These are phyloP conservation scores for Anthoceros angustus DNA, from an alignment of 225 moss, liverwort and hornwort genomes.

Conservation along the genomic window DNA sequence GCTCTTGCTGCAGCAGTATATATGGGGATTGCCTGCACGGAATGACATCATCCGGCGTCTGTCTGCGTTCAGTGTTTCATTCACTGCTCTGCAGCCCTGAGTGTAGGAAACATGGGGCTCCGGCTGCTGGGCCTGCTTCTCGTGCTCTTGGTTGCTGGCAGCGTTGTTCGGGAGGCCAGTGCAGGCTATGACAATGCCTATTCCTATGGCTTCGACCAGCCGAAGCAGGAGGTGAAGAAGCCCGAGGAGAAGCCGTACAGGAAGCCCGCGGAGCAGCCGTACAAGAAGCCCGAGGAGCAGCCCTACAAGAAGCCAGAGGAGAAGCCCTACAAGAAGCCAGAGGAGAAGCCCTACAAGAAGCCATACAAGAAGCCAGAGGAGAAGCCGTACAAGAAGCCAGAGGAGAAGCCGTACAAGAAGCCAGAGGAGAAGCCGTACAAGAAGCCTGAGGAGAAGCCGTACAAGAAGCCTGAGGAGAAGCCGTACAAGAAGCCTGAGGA, in stretches of 20 bases:
- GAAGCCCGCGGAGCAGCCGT: background rate
- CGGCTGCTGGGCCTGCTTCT: background rate
- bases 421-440: background rate
- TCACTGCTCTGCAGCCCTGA: background rate
- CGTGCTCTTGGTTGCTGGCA: background rate
- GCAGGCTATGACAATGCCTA: background rate
- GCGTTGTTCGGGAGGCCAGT: background rate
- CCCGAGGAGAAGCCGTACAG: background rate
- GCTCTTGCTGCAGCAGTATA: background rate
- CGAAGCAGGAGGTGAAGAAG: background rate
- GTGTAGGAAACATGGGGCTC: background rate
- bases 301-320: background rate
- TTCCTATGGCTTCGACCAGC: background rate
- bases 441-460: background rate
- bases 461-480: slow-evolving; percentile 1
- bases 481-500: background rate
- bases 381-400: slow-evolving; percentile 1
- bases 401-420: too few species aligned
- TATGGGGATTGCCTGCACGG: background rate
- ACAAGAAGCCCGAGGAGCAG: background rate
- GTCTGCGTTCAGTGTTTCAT: background rate
- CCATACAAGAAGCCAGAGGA: background rate
- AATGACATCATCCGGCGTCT: background rate
- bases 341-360: background rate
- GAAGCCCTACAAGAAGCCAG: background rate